phyloP scores from a whole-genome alignment of 2,329 filamentous ascomycete species.

The Pyrenophora tritici-repentis region DNA sequence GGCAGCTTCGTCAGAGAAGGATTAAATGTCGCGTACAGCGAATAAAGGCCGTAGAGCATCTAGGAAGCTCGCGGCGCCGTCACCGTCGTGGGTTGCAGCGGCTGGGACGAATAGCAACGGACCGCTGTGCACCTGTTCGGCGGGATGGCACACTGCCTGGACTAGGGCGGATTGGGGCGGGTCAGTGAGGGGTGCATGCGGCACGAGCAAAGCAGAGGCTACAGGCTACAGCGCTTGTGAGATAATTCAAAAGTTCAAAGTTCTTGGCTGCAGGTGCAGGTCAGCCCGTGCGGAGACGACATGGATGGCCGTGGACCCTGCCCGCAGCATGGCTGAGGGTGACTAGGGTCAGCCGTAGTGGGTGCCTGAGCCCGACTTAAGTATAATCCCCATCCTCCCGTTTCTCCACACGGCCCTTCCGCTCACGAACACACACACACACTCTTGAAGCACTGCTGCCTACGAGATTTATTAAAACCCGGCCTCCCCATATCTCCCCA shows the following conservation, averaged over 20 bases:
- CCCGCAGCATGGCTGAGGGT: constrained; percentile 1
- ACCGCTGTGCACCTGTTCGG: constrained; percentile 27
- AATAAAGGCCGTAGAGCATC: constrained; percentile 13
- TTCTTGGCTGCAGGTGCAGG: constrained; percentile 22
- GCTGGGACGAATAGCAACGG: constrained; percentile 22
- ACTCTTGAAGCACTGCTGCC: constrained; percentile 22
- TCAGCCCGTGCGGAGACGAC: constrained; percentile 25
- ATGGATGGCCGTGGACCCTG: constrained; percentile 27
- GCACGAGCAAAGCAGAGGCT: constrained; percentile 22
- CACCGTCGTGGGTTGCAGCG: constrained; percentile 8
- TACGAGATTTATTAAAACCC: constrained; percentile 3
- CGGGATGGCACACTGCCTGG: constrained; percentile 14
- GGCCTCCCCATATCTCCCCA: neutral
- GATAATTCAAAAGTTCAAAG: constrained; percentile 16
- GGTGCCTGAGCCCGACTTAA: constrained; percentile 36
- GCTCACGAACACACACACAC: constrained; percentile 21
- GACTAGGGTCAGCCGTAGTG: constrained; percentile 8
- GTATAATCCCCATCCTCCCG: constrained; percentile 31
- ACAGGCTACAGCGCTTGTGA: constrained; percentile 25
- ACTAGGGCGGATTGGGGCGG: constrained; percentile 13
- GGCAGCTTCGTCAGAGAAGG: neutral
- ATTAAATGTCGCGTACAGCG: constrained; percentile 13
- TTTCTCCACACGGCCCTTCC: constrained; percentile 34
- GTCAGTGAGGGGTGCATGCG: constrained; percentile 28
- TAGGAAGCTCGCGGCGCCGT: constrained; percentile 20